Base-by-base conservation (phyloP, 768 basidiomycete species). In the Chiua virens region DNA sequence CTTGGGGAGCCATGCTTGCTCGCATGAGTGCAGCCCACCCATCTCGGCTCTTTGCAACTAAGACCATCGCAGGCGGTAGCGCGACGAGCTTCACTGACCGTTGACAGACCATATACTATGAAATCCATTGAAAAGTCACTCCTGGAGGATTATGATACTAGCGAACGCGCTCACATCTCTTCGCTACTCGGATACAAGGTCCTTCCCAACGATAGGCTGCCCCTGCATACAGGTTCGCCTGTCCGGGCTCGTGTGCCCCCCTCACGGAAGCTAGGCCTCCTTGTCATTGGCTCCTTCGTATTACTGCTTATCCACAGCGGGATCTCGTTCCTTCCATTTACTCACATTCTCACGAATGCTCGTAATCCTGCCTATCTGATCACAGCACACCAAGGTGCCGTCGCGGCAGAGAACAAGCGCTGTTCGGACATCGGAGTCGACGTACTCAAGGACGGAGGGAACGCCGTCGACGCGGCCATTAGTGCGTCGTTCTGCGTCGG, bases 391-490 rank as follows among this genome's bases (percentile, higher is more conserved):
- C 71, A 86, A 55, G 96, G 90, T 5, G 96, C 93, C 0, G 94
- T 98, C 17, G 92, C 96, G 5, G 79, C 86, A 23, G 95, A 98
- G 73, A 92, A 94, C 68, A 77, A 80, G 56, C 71, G 83, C 18
- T 98, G 96, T 68, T 95, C 92, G 9, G 71, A 88, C 38, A 84
- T 97, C 42, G 96, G 95, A 3, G 82, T 97, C 2, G 72, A 82
- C 5, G 74, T 85, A 9, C 60, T 96, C 51, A 85, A 83, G 71
- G 79, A 82, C 8, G 94, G 93, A 23, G 96, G 96, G 17, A 95
- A 89, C 61, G 94, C 95, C 0, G 82, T 96, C 15, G 96, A 98
- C 57, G 86, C 96, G 0, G 87, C 84, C 0, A 83, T 98, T 47
- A 81, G 84, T 20, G 79, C 89, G 0, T 82, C 86, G 0, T 74